A percentile compares a stretch with the other conserved stretches of the same genome.
Evolutionary conservation across 495 filamentous ascomycete species (phyloP).

Genomic region (Tuber brumale): DNA sequence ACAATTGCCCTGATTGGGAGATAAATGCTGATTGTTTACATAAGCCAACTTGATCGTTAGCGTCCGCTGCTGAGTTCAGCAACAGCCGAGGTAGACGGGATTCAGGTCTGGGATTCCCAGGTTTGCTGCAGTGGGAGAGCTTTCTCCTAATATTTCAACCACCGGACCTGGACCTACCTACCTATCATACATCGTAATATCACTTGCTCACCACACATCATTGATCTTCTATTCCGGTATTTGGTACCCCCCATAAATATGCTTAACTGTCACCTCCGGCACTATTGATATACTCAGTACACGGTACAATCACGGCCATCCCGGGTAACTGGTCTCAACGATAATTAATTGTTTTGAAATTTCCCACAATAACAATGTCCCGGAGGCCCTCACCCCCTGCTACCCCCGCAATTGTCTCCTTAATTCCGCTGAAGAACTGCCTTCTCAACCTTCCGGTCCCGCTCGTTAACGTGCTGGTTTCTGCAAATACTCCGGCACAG

Average conservation of each 20-base stretch:
- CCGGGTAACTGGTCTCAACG: background rate
- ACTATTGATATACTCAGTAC: background rate
- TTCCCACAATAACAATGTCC: slow-evolving; percentile 30
- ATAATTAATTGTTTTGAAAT: slow-evolving; percentile 14
- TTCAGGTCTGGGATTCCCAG: background rate
- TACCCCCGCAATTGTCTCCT: slow-evolving; percentile 49
- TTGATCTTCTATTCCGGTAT: background rate
- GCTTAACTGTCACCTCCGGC: background rate
- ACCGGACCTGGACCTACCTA: background rate
- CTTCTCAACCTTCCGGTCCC: slow-evolving; percentile 88
- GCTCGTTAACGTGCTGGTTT: slow-evolving; percentile 71
- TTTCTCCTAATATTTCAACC: background rate
- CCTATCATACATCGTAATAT: background rate
- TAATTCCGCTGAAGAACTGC: slow-evolving; percentile 83
- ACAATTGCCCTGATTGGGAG: background rate
- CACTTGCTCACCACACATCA: background rate
- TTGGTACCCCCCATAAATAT: background rate
- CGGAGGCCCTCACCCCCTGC: slow-evolving; percentile 32
- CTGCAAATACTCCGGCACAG: slow-evolving; percentile 84
- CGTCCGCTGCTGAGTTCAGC: background rate
- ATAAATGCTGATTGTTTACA: background rate
- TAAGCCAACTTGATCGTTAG: background rate
- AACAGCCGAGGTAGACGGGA: background rate
- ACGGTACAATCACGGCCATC: background rate
- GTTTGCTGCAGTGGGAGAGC: background rate